These are phyloP conservation scores for Lachancea thermotolerans DNA, from an alignment of 805 yeast genomes.

Conservation along the genomic window DNA sequence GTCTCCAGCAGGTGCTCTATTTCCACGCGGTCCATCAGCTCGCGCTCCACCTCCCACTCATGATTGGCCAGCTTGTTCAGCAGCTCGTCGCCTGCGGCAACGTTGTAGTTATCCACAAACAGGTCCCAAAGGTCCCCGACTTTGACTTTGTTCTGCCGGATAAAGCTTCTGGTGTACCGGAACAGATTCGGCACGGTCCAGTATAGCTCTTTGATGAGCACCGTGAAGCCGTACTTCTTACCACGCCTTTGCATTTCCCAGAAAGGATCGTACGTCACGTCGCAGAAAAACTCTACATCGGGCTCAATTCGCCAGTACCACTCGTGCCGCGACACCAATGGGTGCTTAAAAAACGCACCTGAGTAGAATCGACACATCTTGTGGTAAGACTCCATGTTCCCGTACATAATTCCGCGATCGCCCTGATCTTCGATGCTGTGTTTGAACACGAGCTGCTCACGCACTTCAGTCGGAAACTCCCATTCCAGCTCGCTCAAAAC, in stretches of 20 bases:
- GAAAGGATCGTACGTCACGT: constrained; percentile 87
- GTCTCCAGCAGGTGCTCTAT: constrained; percentile 26
- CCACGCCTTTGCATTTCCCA: constrained; percentile 60
- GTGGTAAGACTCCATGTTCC: constrained; percentile 75
- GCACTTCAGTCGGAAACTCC: constrained; percentile 50
- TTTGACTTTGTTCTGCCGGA: constrained; percentile 38
- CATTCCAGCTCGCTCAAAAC: constrained; percentile 51
- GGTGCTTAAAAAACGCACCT: constrained; percentile 76
- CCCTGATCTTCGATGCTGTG: constrained; percentile 70
- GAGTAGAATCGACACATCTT: constrained; percentile 94
- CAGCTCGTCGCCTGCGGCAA: constrained; percentile 31
- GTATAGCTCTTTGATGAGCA: constrained; percentile 67
- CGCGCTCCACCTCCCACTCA: constrained; percentile 19
- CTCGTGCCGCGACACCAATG: constrained; percentile 58
- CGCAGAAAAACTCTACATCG: constrained; percentile 83
- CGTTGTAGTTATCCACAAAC: constrained; percentile 41
- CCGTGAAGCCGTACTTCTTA: constrained; percentile 81
- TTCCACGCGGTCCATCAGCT: constrained; percentile 26
- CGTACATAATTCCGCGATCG: constrained; percentile 79
- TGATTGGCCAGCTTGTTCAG: constrained; percentile 28
- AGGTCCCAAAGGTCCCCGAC: constrained; percentile 62
- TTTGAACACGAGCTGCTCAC: constrained; percentile 28
- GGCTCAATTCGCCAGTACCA: constrained; percentile 99
- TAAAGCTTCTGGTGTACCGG: constrained; percentile 60
- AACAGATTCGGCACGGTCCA: constrained; percentile 81